Evolutionary conservation across 1,284 basidiomycete species (phyloP), one percentile per base, ranked within the genome.

Genomic region (Porphyrellus sp.): DNA sequence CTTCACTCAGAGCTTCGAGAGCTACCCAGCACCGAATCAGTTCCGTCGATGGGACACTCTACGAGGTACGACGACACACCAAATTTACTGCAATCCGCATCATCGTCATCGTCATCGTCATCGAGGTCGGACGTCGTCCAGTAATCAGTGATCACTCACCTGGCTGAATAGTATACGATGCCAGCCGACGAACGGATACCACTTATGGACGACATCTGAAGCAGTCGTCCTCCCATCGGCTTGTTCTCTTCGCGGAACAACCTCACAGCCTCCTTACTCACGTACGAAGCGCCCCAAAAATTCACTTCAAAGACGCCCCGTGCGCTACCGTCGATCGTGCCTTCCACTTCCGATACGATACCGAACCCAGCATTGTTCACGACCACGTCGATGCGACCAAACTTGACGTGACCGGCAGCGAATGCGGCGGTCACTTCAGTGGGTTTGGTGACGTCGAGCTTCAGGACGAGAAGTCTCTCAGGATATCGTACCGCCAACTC

Each of bases 381-480:
- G 5, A 77, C 74, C 16, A 76, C 64, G 49, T 77, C 73, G 41
- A 77, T 50, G 12, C 70, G 61, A 11, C 74, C 76, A 50, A 76
- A 75, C 11, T 38, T 52, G 9, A 59, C 60, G 40, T 58, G 59
- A 4, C 67, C 62, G 6, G 58, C 55, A 7, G 59, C 51, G 38
- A 77, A 76, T 0, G 70, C 74, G 0, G 49, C 55, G 1, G 21
- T 51, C 47, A 76, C 67, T 4, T 59, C 56, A 4, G 25, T 28
- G 4, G 56, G 53, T 6, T 65, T 53, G n/a, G 65, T 72, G 43
- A 77, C 72, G 53, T 78, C 77, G 7, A 77, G 58, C 41, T 59
- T 62, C 18, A 74, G 54, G 23, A 73, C 63, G 1, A 77, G 63
- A 9, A 78, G 70, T n/a, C 56, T 59, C 0, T 58, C 49, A 1